phyloP scores from a whole-genome alignment of 2,329 filamentous ascomycete species.

The Fusarium hostae region DNA sequence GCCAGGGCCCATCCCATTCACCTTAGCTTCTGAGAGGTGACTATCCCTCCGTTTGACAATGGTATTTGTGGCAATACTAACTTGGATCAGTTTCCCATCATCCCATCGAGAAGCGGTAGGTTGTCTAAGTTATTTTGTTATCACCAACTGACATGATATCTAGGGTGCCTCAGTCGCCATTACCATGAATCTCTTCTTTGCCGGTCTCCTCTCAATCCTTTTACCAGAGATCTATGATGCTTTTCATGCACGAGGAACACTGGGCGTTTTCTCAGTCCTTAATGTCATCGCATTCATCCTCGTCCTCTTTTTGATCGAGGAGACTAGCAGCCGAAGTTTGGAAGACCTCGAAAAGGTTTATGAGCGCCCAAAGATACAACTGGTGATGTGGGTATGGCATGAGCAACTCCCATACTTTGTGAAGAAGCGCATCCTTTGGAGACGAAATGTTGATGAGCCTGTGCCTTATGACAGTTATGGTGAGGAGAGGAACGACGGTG shows the following conservation, averaged over 20 bases:
- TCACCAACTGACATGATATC: not conserved
- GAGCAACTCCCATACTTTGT: not conserved
- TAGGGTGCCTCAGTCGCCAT: not conserved
- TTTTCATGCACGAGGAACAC: not conserved
- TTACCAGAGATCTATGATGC: not conserved
- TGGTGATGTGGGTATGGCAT: not conserved
- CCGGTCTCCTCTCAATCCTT: not conserved
- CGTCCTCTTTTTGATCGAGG: not conserved
- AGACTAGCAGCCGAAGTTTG: not conserved
- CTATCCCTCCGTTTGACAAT: fast-evolving
- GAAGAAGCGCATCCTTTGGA: not conserved
- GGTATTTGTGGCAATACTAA: not conserved
- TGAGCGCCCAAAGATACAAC: not conserved
- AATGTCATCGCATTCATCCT: not conserved
- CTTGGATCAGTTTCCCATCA: not conserved
- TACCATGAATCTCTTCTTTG: not conserved
- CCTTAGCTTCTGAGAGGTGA: not conserved
- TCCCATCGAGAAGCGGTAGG: not conserved
- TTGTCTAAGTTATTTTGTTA: no score
- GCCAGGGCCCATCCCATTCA: not conserved
- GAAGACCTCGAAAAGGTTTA: not conserved
- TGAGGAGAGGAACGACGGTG: fast-evolving
- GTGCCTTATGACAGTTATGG: not conserved
- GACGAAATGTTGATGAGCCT: fast-evolving
- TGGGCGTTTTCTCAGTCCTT: not conserved